Conservation (phyloP, 306 rosid species). For the Lathyrus aphaca region DNA sequence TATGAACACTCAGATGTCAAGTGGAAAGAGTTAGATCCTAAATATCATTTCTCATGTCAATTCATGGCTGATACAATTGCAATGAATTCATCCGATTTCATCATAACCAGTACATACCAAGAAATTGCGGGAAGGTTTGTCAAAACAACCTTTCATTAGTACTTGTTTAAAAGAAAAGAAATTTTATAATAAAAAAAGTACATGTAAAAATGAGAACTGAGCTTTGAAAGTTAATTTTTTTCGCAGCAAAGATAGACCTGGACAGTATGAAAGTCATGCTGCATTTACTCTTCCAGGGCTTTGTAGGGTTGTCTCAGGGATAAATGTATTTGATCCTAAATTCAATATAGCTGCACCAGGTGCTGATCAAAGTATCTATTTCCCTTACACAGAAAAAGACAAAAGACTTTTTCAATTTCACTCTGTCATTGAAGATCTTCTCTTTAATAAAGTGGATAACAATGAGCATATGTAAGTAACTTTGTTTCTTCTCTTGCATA, state of each 20-base stretch:
- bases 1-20: slow-evolving; percentile 88
- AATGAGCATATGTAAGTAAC: slow-evolving; percentile 70
- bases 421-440: slow-evolving; percentile 79
- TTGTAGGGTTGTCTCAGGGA: slow-evolving; percentile 91
- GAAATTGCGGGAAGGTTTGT: slow-evolving; percentile 95
- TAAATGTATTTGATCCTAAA: slow-evolving; percentile 88
- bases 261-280: slow-evolving; percentile 88
- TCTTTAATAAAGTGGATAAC: slow-evolving; percentile 65
- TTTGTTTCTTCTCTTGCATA: slow-evolving; percentile 7
- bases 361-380: slow-evolving; percentile 79
- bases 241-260: slow-evolving; percentile 87
- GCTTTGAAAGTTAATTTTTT: slow-evolving; percentile 35
- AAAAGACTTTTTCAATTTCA: slow-evolving; percentile 58
- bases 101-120: slow-evolving; percentile 93
- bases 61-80: slow-evolving; percentile 84
- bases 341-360: slow-evolving; percentile 96
- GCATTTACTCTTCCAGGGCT: slow-evolving; percentile 93
- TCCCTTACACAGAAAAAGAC: slow-evolving; percentile 64
- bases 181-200: neutral
- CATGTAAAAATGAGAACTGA: slow-evolving; percentile 14
- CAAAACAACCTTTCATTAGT: neutral
- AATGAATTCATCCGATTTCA: slow-evolving; percentile 91
- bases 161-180: neutral
- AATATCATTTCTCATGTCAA: slow-evolving; percentile 95
- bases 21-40: slow-evolving; percentile 89